These are phyloP conservation scores for Arabidopsis thaliana DNA, from an alignment of 345 rosid genomes.

Conservation along the genomic window DNA sequence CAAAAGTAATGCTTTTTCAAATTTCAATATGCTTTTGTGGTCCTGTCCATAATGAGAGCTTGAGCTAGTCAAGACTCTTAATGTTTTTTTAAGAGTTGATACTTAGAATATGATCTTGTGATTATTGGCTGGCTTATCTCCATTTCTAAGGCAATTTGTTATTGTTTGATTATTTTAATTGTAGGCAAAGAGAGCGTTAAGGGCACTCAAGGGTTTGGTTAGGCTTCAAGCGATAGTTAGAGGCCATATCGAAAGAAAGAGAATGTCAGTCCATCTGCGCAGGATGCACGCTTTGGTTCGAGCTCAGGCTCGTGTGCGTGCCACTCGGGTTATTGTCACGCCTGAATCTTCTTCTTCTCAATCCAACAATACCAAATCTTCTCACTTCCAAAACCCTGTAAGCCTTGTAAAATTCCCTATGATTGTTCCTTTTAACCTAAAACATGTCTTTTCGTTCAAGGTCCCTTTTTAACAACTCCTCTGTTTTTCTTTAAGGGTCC, in stretches of 20 bases:
- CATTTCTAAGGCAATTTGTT: background rate
- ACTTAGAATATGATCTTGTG: background rate
- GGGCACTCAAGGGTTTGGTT: constrained; percentile 95
- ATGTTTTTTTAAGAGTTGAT: background rate
- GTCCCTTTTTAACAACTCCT: constrained; percentile 11
- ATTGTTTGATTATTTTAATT: constrained; percentile 1
- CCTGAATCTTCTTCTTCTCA: constrained; percentile 60
- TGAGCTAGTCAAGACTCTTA: background rate
- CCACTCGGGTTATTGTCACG: constrained; percentile 51
- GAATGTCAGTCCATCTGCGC: constrained; percentile 57
- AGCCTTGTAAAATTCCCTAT: constrained; percentile 16
- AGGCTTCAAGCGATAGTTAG: constrained; percentile 95
- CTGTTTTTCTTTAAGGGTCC: constrained; percentile 63
- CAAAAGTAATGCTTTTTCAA: constrained; percentile 23
- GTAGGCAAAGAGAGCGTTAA: constrained; percentile 85
- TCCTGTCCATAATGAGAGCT: constrained; percentile 31
- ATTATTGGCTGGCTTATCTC: background rate
- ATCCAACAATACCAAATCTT: constrained; percentile 71
- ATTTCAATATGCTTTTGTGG: constrained; percentile 39
- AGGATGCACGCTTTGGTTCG: constrained; percentile 79
- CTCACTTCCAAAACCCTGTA: constrained; percentile 69
- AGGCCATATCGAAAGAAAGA: constrained; percentile 87
- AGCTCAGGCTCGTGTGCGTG: constrained; percentile 78
- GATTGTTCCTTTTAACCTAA: background rate
- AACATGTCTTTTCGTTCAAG: background rate